These are phyloP conservation scores for Pythium aristosporum DNA, from an alignment of 352 stramenopile genomes.

Conservation along the genomic window DNA sequence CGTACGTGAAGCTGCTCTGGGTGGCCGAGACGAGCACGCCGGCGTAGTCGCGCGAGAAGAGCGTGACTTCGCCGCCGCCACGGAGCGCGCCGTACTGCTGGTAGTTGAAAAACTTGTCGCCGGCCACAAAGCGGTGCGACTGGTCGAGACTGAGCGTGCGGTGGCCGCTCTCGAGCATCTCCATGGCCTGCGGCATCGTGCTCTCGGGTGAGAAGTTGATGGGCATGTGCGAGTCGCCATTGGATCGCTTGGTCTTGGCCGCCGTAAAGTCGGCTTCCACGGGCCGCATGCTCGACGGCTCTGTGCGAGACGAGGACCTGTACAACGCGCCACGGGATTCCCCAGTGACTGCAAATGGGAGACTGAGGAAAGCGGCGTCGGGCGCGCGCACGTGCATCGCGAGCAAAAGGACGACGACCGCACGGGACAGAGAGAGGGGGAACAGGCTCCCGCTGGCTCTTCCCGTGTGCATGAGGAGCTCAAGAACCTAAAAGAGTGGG, in stretches of 20 bases:
- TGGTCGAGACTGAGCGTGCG: slow-evolving; percentile 22
- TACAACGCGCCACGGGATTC: neutral
- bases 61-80: slow-evolving; percentile 50
- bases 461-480: neutral
- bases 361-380: neutral
- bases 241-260: slow-evolving; percentile 12
- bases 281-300: slow-evolving; percentile 1
- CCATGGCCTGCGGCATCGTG: slow-evolving; percentile 2
- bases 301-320: neutral
- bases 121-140: slow-evolving; percentile 41
- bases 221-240: slow-evolving; percentile 2
- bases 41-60: slow-evolving; percentile 62
- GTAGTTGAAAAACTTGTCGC: slow-evolving; percentile 61
- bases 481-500: slow-evolving; percentile 5
- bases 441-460: slow-evolving; percentile 13
- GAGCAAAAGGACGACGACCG: neutral
- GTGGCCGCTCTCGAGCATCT: slow-evolving; percentile 21
- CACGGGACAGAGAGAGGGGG: slow-evolving; percentile 8
- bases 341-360: slow-evolving; percentile 9
- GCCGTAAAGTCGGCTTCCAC: slow-evolving; percentile 12
- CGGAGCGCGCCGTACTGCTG: slow-evolving; percentile 69
- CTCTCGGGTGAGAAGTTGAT: slow-evolving; percentile 7
- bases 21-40: slow-evolving; percentile 56
- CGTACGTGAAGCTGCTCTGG: slow-evolving; percentile 57
- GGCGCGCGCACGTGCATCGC: neutral